Conservation (phyloP, 2,329 filamentous ascomycete species). For the Xylariaceae sp. region DNA sequence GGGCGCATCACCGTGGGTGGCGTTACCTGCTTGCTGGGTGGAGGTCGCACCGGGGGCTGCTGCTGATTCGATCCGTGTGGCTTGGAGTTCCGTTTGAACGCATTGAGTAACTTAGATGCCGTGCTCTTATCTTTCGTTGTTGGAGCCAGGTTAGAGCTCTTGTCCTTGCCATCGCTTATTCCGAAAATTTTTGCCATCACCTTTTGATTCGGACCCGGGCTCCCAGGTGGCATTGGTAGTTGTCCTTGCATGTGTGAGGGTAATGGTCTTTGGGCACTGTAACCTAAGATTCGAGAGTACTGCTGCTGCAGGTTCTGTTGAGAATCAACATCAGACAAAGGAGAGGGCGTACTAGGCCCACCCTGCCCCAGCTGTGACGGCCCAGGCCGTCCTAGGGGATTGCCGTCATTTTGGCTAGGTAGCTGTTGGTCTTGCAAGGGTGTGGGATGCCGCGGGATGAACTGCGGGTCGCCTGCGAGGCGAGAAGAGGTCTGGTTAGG, state of each 20-base stretch:
- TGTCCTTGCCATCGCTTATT: constrained; percentile 22
- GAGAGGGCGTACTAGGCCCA: neutral
- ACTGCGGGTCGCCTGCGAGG: constrained; percentile 4
- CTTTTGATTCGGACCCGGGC: constrained; percentile 24
- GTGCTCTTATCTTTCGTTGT: constrained; percentile 35
- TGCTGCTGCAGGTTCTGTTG: constrained; percentile 8
- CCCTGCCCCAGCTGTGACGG: constrained; percentile 8
- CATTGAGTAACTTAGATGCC: constrained; percentile 33
- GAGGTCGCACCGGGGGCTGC: constrained; percentile 15
- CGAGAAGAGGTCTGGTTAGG: constrained; percentile 23
- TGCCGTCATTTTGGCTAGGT: constrained; percentile 16
- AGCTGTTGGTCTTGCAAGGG: constrained; percentile 19
- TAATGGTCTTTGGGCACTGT: constrained; percentile 10
- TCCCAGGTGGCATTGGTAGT: constrained; percentile 21
- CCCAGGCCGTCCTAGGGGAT: constrained; percentile 12
- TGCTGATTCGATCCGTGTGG: constrained; percentile 22
- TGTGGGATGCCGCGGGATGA: constrained; percentile 13
- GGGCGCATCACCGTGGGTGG: constrained; percentile 1
- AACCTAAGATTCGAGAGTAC: constrained; percentile 16
- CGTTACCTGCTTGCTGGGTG: constrained; percentile 15
- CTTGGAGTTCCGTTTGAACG: constrained; percentile 35
- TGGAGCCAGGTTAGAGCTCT: constrained; percentile 19
- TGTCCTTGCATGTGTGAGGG: constrained; percentile 8
- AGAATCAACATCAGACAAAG: constrained; percentile 2
- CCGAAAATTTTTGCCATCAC: constrained; percentile 36